phyloP scores from a whole-genome alignment of 2,329 filamentous ascomycete species.

The Neofusicoccum umdonicola region DNA sequence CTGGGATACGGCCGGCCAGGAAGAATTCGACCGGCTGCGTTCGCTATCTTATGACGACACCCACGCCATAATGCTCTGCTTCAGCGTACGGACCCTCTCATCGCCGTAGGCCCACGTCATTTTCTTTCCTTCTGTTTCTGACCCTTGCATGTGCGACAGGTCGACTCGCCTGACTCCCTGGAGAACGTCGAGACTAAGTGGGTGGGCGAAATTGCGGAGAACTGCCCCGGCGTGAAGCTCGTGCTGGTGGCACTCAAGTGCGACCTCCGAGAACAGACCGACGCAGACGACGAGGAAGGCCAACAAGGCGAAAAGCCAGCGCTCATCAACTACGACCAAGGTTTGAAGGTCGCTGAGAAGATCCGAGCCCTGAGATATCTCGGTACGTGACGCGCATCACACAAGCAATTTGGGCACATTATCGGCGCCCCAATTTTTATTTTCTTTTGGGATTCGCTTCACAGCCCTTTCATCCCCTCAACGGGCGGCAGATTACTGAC shows the following conservation, averaged over 20 bases:
- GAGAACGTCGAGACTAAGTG: slow-evolving; percentile 99
- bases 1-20: slow-evolving; percentile 97
- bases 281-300: slow-evolving; percentile 61
- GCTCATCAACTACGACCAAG: slow-evolving; percentile 86
- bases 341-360: slow-evolving; percentile 83
- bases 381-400: slow-evolving; percentile 45
- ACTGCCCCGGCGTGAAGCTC: slow-evolving; percentile 91
- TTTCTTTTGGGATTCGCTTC: not conserved
- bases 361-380: slow-evolving; percentile 93
- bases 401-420: not conserved
- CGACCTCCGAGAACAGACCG: slow-evolving; percentile 77
- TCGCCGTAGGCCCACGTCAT: not conserved
- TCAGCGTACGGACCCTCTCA: slow-evolving; percentile 54
- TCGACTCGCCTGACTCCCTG: slow-evolving; percentile 92
- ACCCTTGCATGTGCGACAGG: slow-evolving; percentile 37
- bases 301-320: slow-evolving; percentile 48
- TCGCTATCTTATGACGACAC: slow-evolving; percentile 98
- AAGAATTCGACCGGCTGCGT: slow-evolving; percentile 96
- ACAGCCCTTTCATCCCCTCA: not conserved
- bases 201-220: slow-evolving; percentile 96
- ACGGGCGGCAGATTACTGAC: slow-evolving; percentile 12
- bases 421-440: not conserved
- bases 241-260: slow-evolving; percentile 96
- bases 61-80: slow-evolving; percentile 98
- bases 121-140: not conserved